Base-by-base conservation (phyloP, 305 asterid species). In the Rubia tinctorum region DNA sequence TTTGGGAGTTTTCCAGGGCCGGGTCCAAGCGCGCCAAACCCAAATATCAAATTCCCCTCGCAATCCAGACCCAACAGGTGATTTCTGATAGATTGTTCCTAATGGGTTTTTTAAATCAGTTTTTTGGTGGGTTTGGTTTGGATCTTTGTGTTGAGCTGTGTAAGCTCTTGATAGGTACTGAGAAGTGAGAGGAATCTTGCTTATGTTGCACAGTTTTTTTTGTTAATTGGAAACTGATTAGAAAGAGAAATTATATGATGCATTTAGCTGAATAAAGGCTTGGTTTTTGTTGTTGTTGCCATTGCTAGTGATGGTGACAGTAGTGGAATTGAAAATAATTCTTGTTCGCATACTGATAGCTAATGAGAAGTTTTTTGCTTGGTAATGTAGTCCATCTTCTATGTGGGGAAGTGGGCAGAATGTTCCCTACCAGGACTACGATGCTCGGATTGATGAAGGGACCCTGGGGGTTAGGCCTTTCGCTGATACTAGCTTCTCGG, bases 371-470 rank as follows among this genome's bases (percentile, higher is more conserved):
- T 10, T 68, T 43, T 66, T 75, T 77, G 71, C 58, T 53, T 72
- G 62, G 75, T 72, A 79, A 72, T 77, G 76, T 71, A 86, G 73
- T 62, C 86, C 73, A 56, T 80, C 84, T 83, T 75, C 78, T 77
- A 51, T 77, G 63, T 68, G 89, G 90, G 82, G 73, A 64, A 75
- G 70, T 43, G 77, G 67, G 71, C 82, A 77, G 64, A 77, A 79
- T 45, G 55, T 76, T 42, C 25, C 79, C 27, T 70, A 71, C 77
- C 77, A 74, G 51, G 83, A 81, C 75, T 74, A 79, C 73, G 83
- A 77, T 79, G 71, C 81, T 80, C 87, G 71, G 71, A 64, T 74
- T 58, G 66, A 84, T 76, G 88, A 79, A 81, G 80, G 83, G 47
- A 80, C 86, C 71, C 78, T 87, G 34, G 72, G 68, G 22, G 37